Conservation (phyloP, 2,329 filamentous ascomycete genomes). For the Sarocladium brachiariae region DNA sequence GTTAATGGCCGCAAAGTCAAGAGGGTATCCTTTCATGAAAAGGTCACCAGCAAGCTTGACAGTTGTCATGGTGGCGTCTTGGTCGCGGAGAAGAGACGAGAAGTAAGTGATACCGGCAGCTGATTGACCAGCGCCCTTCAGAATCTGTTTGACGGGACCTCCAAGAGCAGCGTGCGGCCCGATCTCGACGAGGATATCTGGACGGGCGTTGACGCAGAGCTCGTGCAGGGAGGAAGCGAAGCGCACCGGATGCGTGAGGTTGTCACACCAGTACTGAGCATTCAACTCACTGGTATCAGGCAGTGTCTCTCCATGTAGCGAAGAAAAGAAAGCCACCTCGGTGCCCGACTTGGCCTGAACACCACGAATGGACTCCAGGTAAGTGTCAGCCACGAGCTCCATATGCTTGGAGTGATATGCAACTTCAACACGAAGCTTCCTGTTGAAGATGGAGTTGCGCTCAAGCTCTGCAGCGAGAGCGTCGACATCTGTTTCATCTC, state of each 20-base stretch:
- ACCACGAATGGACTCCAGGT: not conserved
- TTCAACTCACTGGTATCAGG: not conserved
- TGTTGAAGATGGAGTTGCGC: slow-evolving; percentile 9
- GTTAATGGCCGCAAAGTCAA: slow-evolving; percentile 26
- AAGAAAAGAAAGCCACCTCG: not conserved
- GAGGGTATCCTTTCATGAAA: slow-evolving; percentile 24
- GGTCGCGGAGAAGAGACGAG: slow-evolving; percentile 43
- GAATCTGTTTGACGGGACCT: slow-evolving; percentile 43
- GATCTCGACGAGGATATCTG: slow-evolving; percentile 31
- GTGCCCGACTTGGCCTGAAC: not conserved
- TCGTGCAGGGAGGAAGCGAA: slow-evolving; percentile 23
- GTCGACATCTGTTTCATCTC: slow-evolving; percentile 10
- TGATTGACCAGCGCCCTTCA: slow-evolving; percentile 35
- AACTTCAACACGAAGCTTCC: slow-evolving; percentile 13
- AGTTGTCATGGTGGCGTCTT: slow-evolving; percentile 38
- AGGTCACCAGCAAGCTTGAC: slow-evolving; percentile 34
- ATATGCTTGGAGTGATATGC: slow-evolving; percentile 17
- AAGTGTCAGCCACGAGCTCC: slow-evolving; percentile 2
- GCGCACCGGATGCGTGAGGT: slow-evolving; percentile 25
- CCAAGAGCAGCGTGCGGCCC: slow-evolving; percentile 43
- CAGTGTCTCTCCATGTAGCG: not conserved
- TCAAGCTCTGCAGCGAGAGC: slow-evolving; percentile 10
- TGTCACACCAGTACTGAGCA: slow-evolving; percentile 27
- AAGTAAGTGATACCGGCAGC: slow-evolving; percentile 36
- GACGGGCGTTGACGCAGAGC: not conserved